Percentiles rank a stretch among this genome's conserved stretches.
Conservation (phyloP, 1,284 basidiomycete species). For the Puccinia triticina region DNA sequence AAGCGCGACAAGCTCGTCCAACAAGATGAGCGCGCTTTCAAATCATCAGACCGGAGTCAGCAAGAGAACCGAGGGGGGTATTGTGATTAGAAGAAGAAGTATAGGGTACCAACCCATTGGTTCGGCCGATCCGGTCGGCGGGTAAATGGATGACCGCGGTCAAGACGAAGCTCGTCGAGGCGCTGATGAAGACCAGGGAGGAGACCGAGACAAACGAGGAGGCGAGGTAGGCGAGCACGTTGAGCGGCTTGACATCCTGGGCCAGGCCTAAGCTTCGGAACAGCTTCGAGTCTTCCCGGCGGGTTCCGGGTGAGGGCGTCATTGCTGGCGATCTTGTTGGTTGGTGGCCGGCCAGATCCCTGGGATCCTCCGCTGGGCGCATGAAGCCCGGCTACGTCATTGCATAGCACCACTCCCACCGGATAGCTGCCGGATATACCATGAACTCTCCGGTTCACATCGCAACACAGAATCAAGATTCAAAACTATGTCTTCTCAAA, state of each 20-base stretch:
- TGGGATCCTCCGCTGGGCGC: too few relatives aligned
- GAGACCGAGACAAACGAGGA: slow-evolving; percentile 22
- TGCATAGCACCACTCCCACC: too few relatives aligned
- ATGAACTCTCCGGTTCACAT: too few relatives aligned
- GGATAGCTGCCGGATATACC: too few relatives aligned
- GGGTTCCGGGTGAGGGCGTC: neutral
- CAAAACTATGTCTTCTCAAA: too few relatives aligned
- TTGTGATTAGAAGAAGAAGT: neutral
- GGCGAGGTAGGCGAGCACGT: slow-evolving; percentile 9
- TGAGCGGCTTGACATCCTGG: neutral
- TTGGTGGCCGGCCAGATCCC: neutral
- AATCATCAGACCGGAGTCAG: neutral
- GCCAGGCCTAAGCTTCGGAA: slow-evolving; percentile 11
- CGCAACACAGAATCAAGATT: too few relatives aligned
- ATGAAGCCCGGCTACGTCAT: too few relatives aligned
- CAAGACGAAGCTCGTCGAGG: slow-evolving; percentile 26
- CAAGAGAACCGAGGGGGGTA: too few relatives aligned
- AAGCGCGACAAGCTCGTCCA: slow-evolving; percentile 27
- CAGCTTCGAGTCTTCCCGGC: neutral
- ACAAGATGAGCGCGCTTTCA: neutral
- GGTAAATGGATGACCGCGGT: slow-evolving; percentile 18
- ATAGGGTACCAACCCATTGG: slow-evolving; percentile 9
- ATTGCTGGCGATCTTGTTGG: neutral
- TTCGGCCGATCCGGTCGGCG: neutral
- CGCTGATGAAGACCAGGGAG: slow-evolving; percentile 26